Evolutionary conservation across 78 protist species (phyloP).

Genomic region (Cavenderia fasciculata): DNA sequence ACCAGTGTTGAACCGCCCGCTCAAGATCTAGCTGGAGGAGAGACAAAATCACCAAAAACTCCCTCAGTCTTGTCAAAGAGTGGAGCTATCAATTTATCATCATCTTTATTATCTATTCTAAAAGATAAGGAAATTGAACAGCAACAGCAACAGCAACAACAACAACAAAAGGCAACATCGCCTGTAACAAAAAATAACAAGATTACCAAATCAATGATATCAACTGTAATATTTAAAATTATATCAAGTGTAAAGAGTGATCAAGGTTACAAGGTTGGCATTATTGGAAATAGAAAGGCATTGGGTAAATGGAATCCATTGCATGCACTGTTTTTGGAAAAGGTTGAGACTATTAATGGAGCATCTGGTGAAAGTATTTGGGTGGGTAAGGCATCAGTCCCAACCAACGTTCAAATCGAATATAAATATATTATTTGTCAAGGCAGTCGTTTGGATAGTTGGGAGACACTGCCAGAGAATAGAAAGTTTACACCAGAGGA

Average conservation of each 20-base stretch:
- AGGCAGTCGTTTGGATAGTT: constrained; percentile 42
- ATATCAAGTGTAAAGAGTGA: not conserved
- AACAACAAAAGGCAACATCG: not conserved
- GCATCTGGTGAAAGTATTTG: not conserved
- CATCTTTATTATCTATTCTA: not conserved
- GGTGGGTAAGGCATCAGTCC: constrained; percentile 61
- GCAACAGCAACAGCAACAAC: not conserved
- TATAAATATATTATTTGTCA: constrained; percentile 59
- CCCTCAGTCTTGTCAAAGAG: not conserved
- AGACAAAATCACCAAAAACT: not conserved
- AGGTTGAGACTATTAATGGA: not conserved
- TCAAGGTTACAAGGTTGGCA: constrained; percentile 42
- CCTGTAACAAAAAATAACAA: not conserved
- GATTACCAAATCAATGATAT: constrained; percentile 33
- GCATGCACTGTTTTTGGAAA: constrained; percentile 19
- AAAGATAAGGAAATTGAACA: not conserved
- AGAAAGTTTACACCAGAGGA: constrained; percentile 69
- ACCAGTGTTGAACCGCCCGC: too few relatives aligned
- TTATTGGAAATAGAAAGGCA: constrained; percentile 73
- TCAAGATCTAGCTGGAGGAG: not conserved
- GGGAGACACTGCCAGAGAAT: constrained; percentile 76
- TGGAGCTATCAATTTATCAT: not conserved
- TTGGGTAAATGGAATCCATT: constrained; percentile 62
- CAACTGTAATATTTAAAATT: constrained; percentile 53
- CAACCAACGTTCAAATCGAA: constrained; percentile 57